Evolutionary conservation across 345 rosid genomes (phyloP).

Genomic region (Pistacia vera): DNA sequence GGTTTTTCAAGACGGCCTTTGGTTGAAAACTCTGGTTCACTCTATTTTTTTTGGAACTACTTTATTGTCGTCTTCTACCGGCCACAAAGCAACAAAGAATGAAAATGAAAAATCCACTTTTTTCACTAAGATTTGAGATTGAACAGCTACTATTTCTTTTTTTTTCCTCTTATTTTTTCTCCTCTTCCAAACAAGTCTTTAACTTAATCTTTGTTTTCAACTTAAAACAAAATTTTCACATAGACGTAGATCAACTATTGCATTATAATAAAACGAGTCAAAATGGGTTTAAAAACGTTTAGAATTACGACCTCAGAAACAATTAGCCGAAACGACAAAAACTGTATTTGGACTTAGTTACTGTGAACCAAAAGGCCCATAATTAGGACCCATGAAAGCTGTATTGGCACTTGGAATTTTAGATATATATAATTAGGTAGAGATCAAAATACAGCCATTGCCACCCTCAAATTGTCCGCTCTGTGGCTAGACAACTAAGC

Average conservation of each 20-base stretch:
- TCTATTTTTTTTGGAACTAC: background rate
- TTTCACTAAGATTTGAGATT: slow-evolving; percentile 17
- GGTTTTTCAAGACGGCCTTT: background rate
- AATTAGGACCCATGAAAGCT: slow-evolving; percentile 1
- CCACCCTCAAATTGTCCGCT: slow-evolving; percentile 21
- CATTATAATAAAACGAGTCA: background rate
- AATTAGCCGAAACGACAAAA: background rate
- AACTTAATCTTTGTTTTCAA: background rate
- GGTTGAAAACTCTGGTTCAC: background rate
- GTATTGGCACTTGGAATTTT: background rate
- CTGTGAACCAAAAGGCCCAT: background rate
- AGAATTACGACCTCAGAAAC: background rate
- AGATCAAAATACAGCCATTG: background rate
- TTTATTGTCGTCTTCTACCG: background rate
- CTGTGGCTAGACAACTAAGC: background rate
- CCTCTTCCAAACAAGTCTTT: background rate
- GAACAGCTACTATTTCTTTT: background rate
- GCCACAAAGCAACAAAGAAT: background rate
- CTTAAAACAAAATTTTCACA: background rate
- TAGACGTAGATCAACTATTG: background rate
- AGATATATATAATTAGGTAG: background rate
- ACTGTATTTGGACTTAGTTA: background rate
- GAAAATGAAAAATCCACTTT: background rate
- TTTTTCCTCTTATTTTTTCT: background rate
- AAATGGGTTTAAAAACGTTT: background rate